Percentiles rank a stretch among this genome's conserved stretches.
These are phyloP conservation scores for Hyaloperonospora brassicae DNA, from an alignment of 352 stramenopile species.

Conservation along the genomic window DNA sequence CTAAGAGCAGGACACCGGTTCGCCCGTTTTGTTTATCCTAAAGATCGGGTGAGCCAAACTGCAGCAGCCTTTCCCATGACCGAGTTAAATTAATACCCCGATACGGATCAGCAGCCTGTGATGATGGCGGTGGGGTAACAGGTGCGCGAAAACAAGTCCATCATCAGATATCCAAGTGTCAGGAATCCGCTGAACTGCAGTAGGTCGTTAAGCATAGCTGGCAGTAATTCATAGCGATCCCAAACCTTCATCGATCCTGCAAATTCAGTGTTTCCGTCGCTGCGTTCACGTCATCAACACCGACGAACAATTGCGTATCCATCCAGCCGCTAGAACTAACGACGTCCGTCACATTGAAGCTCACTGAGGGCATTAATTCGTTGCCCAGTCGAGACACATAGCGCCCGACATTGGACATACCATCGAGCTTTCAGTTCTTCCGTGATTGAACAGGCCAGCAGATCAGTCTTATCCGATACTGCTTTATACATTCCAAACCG, in stretches of 20 bases:
- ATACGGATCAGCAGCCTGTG: constrained; percentile 68
- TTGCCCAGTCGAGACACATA: constrained; percentile 61
- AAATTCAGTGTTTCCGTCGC: constrained; percentile 49
- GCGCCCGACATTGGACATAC: constrained; percentile 58
- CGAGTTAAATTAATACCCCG: constrained; percentile 69
- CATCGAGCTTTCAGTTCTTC: constrained; percentile 38
- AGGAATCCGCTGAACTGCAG: constrained; percentile 76
- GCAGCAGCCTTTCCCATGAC: constrained; percentile 54
- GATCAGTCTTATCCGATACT: constrained; percentile 60
- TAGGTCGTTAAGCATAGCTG: constrained; percentile 76
- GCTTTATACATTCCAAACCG: constrained; percentile 49
- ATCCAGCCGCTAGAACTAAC: constrained; percentile 66
- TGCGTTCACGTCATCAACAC: constrained; percentile 41
- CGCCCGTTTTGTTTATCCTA: constrained; percentile 80
- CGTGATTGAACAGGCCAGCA: constrained; percentile 55
- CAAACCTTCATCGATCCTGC: constrained; percentile 61
- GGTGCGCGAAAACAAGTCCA: constrained; percentile 68
- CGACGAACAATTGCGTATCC: constrained; percentile 74
- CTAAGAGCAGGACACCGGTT: constrained; percentile 85
- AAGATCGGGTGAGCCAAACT: constrained; percentile 81
- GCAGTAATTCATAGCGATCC: constrained; percentile 75
- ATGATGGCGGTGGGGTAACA: constrained; percentile 64
- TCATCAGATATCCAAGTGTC: constrained; percentile 59
- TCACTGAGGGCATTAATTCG: constrained; percentile 29
- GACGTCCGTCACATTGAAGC: constrained; percentile 40